These are phyloP conservation scores for Leccinum fallax DNA, from an alignment of 1,284 basidiomycete species.

Conservation along the genomic window DNA sequence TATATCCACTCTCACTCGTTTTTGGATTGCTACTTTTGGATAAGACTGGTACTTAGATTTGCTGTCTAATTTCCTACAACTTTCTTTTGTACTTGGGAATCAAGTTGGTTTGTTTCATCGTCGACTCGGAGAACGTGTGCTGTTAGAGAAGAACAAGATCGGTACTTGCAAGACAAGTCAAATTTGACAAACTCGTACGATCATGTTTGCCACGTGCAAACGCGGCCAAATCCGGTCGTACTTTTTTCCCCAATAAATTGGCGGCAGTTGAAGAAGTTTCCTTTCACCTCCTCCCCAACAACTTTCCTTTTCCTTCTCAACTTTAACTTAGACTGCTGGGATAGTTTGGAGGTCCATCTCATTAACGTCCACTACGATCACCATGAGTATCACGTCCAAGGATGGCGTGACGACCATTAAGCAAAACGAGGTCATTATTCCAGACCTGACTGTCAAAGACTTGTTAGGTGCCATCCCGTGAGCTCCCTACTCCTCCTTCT, in stretches of 20 bases:
- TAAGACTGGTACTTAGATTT: background rate
- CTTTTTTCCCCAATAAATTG: slow-evolving; percentile 29
- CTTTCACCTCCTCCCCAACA: background rate
- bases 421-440: slow-evolving; percentile 70
- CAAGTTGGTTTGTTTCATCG: background rate
- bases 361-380: slow-evolving; percentile 16
- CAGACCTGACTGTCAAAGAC: slow-evolving; percentile 85
- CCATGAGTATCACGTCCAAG: slow-evolving; percentile 25
- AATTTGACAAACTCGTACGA: background rate
- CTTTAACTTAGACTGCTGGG: slow-evolving; percentile 7
- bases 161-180: background rate
- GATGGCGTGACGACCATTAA: slow-evolving; percentile 43
- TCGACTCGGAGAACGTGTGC: background rate
- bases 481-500: slow-evolving; percentile 31
- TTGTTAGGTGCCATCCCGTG: slow-evolving; percentile 88
- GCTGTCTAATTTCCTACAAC: too few relatives aligned
- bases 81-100: background rate
- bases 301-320: background rate
- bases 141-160: background rate
- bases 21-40: background rate
- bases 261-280: background rate
- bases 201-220: slow-evolving; percentile 26
- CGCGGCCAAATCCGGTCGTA: slow-evolving; percentile 25
- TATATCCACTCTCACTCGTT: background rate
- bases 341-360: slow-evolving; percentile 6